Conservation (phyloP, 257 asterid species). For the Echites panduratus region DNA sequence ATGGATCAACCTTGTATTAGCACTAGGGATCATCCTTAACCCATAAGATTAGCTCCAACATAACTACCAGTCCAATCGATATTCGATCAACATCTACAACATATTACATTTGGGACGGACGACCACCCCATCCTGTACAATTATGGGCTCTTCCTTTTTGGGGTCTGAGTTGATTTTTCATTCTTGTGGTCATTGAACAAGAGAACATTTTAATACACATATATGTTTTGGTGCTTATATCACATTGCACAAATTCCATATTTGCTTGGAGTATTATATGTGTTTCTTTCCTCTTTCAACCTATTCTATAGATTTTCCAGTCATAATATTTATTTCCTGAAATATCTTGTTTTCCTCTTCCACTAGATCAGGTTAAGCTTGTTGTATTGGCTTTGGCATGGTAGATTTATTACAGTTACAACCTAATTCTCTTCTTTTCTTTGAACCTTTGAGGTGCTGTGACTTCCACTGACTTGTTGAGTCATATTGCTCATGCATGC, state of each 20-base stretch:
- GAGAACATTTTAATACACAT: background rate
- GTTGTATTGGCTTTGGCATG: background rate
- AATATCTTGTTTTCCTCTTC: background rate
- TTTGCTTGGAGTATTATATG: background rate
- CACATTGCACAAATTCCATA: background rate
- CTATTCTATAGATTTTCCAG: background rate
- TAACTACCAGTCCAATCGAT: no score
- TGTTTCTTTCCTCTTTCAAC: background rate
- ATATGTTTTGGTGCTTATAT: background rate
- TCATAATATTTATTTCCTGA: background rate
- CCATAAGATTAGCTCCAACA: no score
- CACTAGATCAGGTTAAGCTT: background rate
- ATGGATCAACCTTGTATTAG: background rate
- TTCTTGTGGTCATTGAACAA: no score
- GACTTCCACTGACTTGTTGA: no score
- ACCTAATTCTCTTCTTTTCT: background rate
- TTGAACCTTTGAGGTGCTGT: conserved; percentile 2
- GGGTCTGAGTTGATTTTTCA: no score
- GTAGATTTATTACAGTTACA: background rate
- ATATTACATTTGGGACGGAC: no score
- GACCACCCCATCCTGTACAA: no score
- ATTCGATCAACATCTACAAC: no score
- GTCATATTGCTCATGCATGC: no score
- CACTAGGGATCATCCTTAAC: background rate
- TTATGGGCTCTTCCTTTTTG: no score